Conservation (phyloP, 495 filamentous ascomycete species). For the Neurospora sp. region DNA sequence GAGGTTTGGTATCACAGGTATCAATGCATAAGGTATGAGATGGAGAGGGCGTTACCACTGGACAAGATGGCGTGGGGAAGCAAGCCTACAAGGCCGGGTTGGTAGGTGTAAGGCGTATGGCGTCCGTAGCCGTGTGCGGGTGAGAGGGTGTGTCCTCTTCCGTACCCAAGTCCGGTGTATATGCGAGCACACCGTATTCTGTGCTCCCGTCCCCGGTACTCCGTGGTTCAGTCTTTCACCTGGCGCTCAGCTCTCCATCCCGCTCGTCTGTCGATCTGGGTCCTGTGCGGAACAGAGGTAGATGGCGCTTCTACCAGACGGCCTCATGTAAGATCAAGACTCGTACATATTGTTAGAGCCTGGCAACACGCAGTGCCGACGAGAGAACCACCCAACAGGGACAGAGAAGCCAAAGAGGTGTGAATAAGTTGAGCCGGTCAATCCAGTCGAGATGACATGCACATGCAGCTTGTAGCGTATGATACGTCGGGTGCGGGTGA, state of each 20-base stretch:
- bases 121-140: background rate
- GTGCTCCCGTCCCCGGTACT: background rate
- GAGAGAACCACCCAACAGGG: background rate
- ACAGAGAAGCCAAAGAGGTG: background rate
- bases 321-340: background rate
- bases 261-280: background rate
- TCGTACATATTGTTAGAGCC: background rate
- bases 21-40: constrained; percentile 21
- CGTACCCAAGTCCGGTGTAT: background rate
- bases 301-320: background rate
- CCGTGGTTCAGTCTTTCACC: background rate
- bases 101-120: background rate
- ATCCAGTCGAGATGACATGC: background rate
- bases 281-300: background rate
- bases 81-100: background rate
- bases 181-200: background rate
- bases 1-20: constrained; percentile 24
- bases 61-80: background rate
- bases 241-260: background rate
- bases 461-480: background rate
- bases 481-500: background rate
- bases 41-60: constrained; percentile 9
- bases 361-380: background rate
- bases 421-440: background rate
- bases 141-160: background rate